These are phyloP conservation scores for Syzygium jambos DNA, from an alignment of 345 rosid species.

Conservation along the genomic window DNA sequence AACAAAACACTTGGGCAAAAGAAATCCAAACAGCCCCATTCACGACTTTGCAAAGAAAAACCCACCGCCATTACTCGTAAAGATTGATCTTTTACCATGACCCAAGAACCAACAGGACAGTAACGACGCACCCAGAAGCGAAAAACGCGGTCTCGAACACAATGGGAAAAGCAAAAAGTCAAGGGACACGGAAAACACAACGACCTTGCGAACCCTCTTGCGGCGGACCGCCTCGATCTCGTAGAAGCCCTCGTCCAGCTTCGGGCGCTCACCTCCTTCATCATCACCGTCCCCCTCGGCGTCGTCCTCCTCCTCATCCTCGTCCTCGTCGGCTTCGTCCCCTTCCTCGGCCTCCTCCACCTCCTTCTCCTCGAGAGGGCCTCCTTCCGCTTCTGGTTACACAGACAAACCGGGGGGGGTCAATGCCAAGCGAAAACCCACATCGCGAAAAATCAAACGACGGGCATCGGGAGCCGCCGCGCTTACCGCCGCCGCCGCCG, in stretches of 20 bases:
- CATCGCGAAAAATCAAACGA: not conserved
- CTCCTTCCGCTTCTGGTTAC: not conserved
- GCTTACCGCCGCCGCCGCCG: not conserved
- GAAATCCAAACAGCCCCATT: not conserved
- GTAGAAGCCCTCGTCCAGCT: constrained; percentile 81
- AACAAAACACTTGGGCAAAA: not conserved
- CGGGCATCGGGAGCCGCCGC: not conserved
- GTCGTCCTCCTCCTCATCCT: constrained; percentile 26
- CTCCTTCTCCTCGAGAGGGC: constrained; percentile 1
- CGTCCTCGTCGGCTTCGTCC: constrained; percentile 14
- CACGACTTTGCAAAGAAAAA: not conserved
- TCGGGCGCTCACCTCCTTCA: constrained; percentile 48
- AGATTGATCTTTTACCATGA: not conserved
- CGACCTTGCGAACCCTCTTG: constrained; percentile 80
- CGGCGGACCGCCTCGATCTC: constrained; percentile 98
- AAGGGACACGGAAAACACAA: not conserved
- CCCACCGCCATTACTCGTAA: not conserved
- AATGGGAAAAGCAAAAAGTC: not conserved
- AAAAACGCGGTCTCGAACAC: not conserved
- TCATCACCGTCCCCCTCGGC: constrained; percentile 24
- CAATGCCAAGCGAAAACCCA: not conserved
- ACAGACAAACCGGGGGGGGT: not conserved
- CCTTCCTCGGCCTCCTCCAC: constrained; percentile 14
- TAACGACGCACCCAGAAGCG: not conserved
- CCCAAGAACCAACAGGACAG: not conserved